Base-by-base conservation (phyloP, 345 rosid genomes). In the Atalantia buxifolia region DNA sequence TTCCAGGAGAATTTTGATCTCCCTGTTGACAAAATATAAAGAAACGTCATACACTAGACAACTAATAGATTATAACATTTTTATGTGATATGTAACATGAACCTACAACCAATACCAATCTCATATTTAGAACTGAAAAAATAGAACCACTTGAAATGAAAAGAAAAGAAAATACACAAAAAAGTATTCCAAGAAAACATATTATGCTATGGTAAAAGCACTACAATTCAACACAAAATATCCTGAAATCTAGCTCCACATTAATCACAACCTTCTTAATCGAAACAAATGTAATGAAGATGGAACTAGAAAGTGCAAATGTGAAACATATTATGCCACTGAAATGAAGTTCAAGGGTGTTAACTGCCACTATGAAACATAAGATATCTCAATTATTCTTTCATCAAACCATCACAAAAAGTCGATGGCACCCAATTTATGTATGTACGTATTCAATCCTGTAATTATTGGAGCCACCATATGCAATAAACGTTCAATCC, bases 1-100 rank as follows among this genome's bases (percentile, higher is more conserved):
- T 84, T 73, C 99, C 99, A 74, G 99, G 99, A 81, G 94, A 89
- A 76, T 81, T 88, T 79, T 93, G 97, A 89, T 97, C 98, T 80
- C 99, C 99, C 99, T 97, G 90, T 65, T 83, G 74, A 84, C 27
- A 81, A 45, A 28, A 16, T 14, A 38, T 75, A 69, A n/a, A 45
- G 70, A 78, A 35, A 57, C 31, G 28, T 36, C 68, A 74, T 21
- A 53, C 19, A 57, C 13, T 59, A 69, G 19, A 69, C 36, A 38
- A 60, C 27, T 27, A 13, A 28, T 22, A 78, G 10, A 60, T 19
- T 24, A 27, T 45, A 35, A 76, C 19, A 67, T 36, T 36, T 19
- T 53, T 22, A 16, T 12, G 19, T 40, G 18, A 38, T 38, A 40
- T 2, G 10, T 40, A 69, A 25, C 2, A 60, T 27, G 79, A 24